phyloP scores from a whole-genome alignment of 2,329 filamentous ascomycete species.

The Hypocrella siamensis region DNA sequence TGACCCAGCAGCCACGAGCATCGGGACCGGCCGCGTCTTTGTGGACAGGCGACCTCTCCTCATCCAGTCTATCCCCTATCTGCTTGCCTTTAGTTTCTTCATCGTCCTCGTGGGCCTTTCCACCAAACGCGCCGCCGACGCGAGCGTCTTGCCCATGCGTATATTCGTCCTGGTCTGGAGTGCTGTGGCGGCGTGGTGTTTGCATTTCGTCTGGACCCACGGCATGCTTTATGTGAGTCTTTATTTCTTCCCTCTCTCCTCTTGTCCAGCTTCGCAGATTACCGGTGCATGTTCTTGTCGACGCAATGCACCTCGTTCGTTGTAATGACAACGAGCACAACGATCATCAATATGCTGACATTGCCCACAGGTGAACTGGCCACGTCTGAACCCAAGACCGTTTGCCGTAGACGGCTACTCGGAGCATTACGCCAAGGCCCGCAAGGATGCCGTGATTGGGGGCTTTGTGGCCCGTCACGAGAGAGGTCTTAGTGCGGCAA shows the following conservation, averaged over 20 bases:
- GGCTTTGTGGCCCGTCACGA: constrained; percentile 55
- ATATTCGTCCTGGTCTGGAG: constrained; percentile 72
- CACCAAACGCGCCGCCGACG: constrained; percentile 54
- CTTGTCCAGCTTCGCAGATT: background rate
- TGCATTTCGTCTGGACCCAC: constrained; percentile 64
- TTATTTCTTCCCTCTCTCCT: background rate
- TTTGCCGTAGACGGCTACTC: constrained; percentile 80
- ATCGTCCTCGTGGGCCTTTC: constrained; percentile 63
- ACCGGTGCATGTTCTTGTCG: background rate
- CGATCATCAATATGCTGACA: background rate
- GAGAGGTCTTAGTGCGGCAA: constrained; percentile 66
- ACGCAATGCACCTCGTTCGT: no score
- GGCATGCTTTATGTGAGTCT: constrained; percentile 85
- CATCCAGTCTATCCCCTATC: constrained; percentile 86
- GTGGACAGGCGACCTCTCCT: constrained; percentile 71
- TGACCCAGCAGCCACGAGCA: constrained; percentile 54
- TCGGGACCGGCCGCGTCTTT: constrained; percentile 62
- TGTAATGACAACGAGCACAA: no score
- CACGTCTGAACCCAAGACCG: constrained; percentile 78
- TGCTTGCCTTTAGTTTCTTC: constrained; percentile 74
- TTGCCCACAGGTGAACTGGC: constrained; percentile 78
- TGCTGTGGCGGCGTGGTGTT: constrained; percentile 51
- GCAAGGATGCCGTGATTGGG: constrained; percentile 71
- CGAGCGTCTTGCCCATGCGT: constrained; percentile 65
- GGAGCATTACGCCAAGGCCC: constrained; percentile 68